Conservation (phyloP, 2,329 filamentous ascomycete species). For the Corinectria fuckeliana region DNA sequence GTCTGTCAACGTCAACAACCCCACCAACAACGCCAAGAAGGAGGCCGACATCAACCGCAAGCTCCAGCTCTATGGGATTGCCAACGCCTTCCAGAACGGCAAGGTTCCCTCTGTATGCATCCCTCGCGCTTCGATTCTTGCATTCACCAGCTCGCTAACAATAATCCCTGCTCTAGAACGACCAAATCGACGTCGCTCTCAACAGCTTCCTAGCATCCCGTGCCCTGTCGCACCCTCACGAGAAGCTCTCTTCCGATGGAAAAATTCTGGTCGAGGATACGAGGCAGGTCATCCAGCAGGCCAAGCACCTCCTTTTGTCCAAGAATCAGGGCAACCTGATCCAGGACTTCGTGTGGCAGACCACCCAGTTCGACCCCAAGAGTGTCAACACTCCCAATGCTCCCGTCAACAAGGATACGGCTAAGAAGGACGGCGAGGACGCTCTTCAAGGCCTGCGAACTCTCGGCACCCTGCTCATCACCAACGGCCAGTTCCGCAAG, state of each 20-base stretch:
- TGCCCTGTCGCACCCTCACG: constrained; percentile 72
- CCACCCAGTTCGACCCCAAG: constrained; percentile 73
- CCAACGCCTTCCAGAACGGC: constrained; percentile 81
- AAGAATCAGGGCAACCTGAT: constrained; percentile 96
- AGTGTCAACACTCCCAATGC: constrained; percentile 67
- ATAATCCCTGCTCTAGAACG: constrained; percentile 65
- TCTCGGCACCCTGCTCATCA: constrained; percentile 86
- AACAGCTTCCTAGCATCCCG: constrained; percentile 84
- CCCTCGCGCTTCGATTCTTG: not conserved
- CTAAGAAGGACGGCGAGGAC: constrained; percentile 82
- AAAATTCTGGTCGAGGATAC: constrained; percentile 79
- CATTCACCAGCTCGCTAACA: constrained; percentile 4
- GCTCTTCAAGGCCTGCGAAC: constrained; percentile 86
- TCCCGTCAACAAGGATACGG: constrained; percentile 76
- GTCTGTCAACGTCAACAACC: constrained; percentile 69
- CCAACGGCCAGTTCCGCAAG: constrained; percentile 96
- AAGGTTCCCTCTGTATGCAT: constrained; percentile 84
- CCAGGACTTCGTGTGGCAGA: constrained; percentile 97
- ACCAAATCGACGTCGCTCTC: constrained; percentile 92
- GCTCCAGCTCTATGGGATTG: constrained; percentile 93
- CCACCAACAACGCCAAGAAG: constrained; percentile 76
- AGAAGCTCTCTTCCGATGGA: constrained; percentile 83
- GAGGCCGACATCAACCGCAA: constrained; percentile 91
- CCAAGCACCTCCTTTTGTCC: constrained; percentile 83
- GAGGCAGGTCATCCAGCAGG: constrained; percentile 79